These are phyloP conservation scores for Aspergillus sp. DNA, from an alignment of 2,329 filamentous ascomycete genomes.

Conservation along the genomic window DNA sequence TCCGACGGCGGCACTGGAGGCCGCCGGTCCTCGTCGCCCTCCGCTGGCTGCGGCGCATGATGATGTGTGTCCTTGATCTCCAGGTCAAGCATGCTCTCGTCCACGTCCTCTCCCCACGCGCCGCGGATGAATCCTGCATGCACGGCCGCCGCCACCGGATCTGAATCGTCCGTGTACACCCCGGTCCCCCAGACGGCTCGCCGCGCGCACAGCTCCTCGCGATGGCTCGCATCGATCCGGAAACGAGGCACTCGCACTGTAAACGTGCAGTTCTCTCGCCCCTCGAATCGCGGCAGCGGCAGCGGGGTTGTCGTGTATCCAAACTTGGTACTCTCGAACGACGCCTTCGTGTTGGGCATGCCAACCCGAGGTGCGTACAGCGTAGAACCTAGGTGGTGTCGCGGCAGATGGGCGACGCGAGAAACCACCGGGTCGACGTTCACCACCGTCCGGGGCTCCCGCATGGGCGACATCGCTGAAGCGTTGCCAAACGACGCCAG, in stretches of 20 bases:
- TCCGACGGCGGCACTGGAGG: conserved; percentile 48
- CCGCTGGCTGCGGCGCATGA: conserved; percentile 34
- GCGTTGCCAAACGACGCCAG: conserved; percentile 12
- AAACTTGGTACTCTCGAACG: conserved; percentile 43
- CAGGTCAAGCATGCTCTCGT: conserved; percentile 55
- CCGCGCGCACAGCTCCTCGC: conserved; percentile 74
- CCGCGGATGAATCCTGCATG: conserved; percentile 88
- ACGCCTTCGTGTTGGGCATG: conserved; percentile 33
- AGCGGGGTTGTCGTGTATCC: conserved; percentile 54
- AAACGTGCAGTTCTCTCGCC: conserved; percentile 79
- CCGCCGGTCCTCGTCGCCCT: conserved; percentile 22
- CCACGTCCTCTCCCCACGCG: conserved; percentile 72
- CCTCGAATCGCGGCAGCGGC: conserved; percentile 66
- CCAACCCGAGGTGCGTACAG: conserved; percentile 64
- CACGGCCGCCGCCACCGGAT: conserved; percentile 84
- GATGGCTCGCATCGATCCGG: conserved; percentile 58
- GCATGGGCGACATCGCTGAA: conserved; percentile 32
- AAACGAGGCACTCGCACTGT: conserved; percentile 78
- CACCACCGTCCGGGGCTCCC: conserved; percentile 55
- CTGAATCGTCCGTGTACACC: conserved; percentile 91
- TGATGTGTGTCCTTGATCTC: conserved; percentile 41
- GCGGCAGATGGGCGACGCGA: conserved; percentile 59
- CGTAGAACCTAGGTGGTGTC: conserved; percentile 73
- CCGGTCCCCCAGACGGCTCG: conserved; percentile 86
- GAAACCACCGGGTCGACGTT: conserved; percentile 63